Percentiles rank a stretch among this genome's conserved stretches.
phyloP scores from a whole-genome alignment of 2,329 filamentous ascomycete species.

The Pseudogymnoascus sp. region DNA sequence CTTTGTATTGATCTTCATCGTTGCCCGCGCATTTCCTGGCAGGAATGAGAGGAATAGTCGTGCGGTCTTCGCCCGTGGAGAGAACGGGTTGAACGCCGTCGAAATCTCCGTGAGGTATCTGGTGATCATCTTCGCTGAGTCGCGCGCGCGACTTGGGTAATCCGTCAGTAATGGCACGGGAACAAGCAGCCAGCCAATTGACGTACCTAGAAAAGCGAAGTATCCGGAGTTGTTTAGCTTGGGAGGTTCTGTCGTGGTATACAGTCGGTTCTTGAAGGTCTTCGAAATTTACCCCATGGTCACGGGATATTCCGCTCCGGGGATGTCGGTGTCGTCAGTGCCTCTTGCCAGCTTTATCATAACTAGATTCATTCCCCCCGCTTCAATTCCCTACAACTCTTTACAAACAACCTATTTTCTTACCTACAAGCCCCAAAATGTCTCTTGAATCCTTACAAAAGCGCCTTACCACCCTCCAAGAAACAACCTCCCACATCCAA shows the following conservation, averaged over 20 bases:
- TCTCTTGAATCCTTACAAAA: conserved; percentile 53
- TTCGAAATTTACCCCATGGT: conserved; percentile 8
- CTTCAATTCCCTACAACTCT: not conserved
- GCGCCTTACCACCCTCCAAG: conserved; percentile 51
- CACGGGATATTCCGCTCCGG: conserved; percentile 4
- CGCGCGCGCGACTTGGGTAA: conserved; percentile 1
- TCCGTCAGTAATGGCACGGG: not conserved
- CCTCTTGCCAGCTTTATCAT: conserved; percentile 3
- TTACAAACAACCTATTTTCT: not conserved
- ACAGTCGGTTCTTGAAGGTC: not conserved
- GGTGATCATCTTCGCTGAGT: conserved; percentile 59
- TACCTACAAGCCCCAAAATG: conserved; percentile 35
- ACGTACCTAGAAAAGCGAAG: not conserved
- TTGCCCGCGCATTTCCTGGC: conserved; percentile 66
- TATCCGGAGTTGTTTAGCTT: conserved; percentile 6
- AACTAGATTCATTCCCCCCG: not conserved
- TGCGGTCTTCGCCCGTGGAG: conserved; percentile 65
- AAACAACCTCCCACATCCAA: conserved; percentile 47
- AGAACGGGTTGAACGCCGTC: conserved; percentile 90
- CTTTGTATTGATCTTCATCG: conserved; percentile 69
- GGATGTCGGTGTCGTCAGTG: not conserved
- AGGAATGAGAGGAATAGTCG: conserved; percentile 81
- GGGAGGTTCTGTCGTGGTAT: not conserved
- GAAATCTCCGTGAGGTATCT: conserved; percentile 78
- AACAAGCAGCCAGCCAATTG: not conserved